Conservation (phyloP, 257 asterid species). For the Apocynum venetum region DNA sequence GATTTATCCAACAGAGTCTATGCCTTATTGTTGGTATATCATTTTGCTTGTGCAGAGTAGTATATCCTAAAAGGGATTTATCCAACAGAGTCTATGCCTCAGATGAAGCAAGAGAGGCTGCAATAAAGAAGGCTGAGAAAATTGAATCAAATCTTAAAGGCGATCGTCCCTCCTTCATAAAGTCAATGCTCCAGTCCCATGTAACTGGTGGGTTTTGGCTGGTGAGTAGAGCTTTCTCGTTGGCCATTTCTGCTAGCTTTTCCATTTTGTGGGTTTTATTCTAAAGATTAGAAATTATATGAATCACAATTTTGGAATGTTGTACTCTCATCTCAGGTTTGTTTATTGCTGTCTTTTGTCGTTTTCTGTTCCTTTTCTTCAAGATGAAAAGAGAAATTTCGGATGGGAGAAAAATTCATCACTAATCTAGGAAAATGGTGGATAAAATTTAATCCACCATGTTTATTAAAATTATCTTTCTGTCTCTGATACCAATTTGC, state of each 20-base stretch:
- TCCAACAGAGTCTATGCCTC: constrained; percentile 64
- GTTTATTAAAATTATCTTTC: neutral
- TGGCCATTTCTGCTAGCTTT: neutral
- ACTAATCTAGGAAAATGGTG: neutral
- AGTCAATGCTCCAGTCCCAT: constrained; percentile 89
- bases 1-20: constrained; percentile 50
- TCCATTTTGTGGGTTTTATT: neutral
- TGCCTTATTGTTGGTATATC: constrained; percentile 24
- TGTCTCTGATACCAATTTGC: neutral
- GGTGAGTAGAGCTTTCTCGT: constrained; percentile 37
- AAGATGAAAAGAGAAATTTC: neutral
- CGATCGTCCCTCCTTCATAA: constrained; percentile 49
- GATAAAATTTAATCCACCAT: neutral
- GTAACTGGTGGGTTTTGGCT: constrained; percentile 98
- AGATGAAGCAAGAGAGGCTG: constrained; percentile 59
- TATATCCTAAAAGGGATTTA: constrained; percentile 41
- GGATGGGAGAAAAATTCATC: neutral
- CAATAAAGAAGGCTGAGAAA: constrained; percentile 61
- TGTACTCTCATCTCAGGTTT: neutral
- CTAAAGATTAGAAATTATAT: neutral
- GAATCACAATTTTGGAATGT: neutral
- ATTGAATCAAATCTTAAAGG: constrained; percentile 48
- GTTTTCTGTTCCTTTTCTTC: neutral
- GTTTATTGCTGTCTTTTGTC: neutral
- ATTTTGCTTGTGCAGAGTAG: constrained; percentile 26